Percentiles rank a stretch among this genome's conserved stretches.
phyloP scores from a whole-genome alignment of 1,139 yeast species.

The Sugiyamaella pinicola region DNA sequence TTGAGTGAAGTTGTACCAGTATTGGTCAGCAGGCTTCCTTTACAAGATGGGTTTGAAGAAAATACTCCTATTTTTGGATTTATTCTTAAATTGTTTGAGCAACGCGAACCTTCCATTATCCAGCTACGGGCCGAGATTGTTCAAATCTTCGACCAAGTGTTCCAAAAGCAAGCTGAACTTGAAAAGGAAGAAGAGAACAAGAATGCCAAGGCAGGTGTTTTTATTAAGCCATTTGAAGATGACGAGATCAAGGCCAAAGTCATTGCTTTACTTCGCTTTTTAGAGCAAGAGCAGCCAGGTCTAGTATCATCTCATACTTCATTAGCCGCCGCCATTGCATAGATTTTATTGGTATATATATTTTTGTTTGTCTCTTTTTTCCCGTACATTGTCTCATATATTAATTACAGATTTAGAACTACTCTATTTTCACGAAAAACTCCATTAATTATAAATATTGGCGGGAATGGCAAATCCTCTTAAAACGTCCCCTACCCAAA shows the following conservation, averaged over 20 bases:
- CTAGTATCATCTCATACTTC: slow-evolving; percentile 31
- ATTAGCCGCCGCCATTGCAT: slow-evolving; percentile 26
- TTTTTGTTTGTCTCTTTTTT: background rate
- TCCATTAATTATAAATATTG: too few species aligned
- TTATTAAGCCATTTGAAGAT: slow-evolving; percentile 66
- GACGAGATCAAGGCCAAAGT: slow-evolving; percentile 67
- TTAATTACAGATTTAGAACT: too few species aligned
- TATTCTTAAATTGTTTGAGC: slow-evolving; percentile 69
- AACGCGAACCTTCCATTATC: slow-evolving; percentile 58
- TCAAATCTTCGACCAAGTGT: slow-evolving; percentile 68
- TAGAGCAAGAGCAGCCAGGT: slow-evolving; percentile 66
- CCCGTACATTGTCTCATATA: background rate
- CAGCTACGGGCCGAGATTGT: slow-evolving; percentile 65
- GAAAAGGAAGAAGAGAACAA: slow-evolving; percentile 68
- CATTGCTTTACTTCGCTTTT: slow-evolving; percentile 68
- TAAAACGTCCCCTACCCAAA: too few species aligned
- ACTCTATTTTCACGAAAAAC: too few species aligned
- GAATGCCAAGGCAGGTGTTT: slow-evolving; percentile 56
- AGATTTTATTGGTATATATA: too few species aligned
- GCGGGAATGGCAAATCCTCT: too few species aligned
- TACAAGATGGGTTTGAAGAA: slow-evolving; percentile 88
- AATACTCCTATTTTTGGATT: slow-evolving; percentile 86
- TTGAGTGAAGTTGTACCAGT: slow-evolving; percentile 77
- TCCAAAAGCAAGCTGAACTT: slow-evolving; percentile 68
- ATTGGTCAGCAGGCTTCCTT: slow-evolving; percentile 77